phyloP scores from a whole-genome alignment of 2,329 filamentous ascomycete species.

The Fusarium pilosicola region DNA sequence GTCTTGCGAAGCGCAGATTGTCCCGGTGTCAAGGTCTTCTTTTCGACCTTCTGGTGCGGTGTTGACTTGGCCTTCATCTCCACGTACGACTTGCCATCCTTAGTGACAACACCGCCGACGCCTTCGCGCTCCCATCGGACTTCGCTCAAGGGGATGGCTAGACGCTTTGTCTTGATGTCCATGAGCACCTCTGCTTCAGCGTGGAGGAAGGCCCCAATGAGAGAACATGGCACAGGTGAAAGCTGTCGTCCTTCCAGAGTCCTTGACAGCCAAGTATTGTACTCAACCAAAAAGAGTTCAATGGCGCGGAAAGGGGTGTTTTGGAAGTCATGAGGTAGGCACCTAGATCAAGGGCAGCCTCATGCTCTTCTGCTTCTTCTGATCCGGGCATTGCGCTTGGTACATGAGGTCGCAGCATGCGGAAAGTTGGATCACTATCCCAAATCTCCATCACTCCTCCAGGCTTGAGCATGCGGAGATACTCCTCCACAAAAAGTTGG shows the following conservation, averaged over 20 bases:
- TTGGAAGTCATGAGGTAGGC: slow-evolving; percentile 86
- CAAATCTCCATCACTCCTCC: slow-evolving; percentile 87
- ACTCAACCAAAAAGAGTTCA: slow-evolving; percentile 85
- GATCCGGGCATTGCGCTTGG: slow-evolving; percentile 56
- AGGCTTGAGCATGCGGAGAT: slow-evolving; percentile 77
- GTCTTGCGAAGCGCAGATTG: slow-evolving; percentile 81
- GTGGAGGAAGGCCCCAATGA: slow-evolving; percentile 79
- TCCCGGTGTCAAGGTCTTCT: slow-evolving; percentile 69
- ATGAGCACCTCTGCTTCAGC: slow-evolving; percentile 79
- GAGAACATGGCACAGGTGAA: slow-evolving; percentile 79
- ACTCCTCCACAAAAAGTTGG: slow-evolving; percentile 72
- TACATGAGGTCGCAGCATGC: slow-evolving; percentile 83
- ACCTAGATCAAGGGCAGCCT: slow-evolving; percentile 74
- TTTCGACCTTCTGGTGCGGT: slow-evolving; percentile 50
- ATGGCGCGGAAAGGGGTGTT: slow-evolving; percentile 81
- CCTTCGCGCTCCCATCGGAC: slow-evolving; percentile 87
- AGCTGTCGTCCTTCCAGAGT: slow-evolving; percentile 78
- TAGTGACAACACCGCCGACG: slow-evolving; percentile 69
- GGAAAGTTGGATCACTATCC: slow-evolving; percentile 87
- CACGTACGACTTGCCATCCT: slow-evolving; percentile 69
- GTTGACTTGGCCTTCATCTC: slow-evolving; percentile 62
- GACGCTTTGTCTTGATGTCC: slow-evolving; percentile 76
- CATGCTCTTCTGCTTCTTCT: slow-evolving; percentile 63
- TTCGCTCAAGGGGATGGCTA: slow-evolving; percentile 88
- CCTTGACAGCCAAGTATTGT: slow-evolving; percentile 83